Evolutionary conservation across 352 stramenopile genomes (phyloP).

Genomic region (Thalassiosira mediterranea): DNA sequence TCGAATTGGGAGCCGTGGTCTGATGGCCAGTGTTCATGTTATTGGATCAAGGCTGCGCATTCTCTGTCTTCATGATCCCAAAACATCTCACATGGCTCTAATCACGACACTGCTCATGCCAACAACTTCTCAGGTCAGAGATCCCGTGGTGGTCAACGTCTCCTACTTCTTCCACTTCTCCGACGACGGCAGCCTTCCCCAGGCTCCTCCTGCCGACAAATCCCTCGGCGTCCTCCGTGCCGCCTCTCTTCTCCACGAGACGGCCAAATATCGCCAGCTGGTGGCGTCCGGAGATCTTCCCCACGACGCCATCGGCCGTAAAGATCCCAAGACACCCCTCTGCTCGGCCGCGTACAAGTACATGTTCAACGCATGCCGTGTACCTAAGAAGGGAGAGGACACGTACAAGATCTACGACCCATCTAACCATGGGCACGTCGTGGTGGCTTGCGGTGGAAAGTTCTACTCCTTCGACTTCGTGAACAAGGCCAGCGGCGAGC

Average conservation of each 20-base stretch:
- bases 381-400: conserved; percentile 89
- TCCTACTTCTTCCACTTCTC: conserved; percentile 96
- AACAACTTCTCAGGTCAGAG: conserved; percentile 84
- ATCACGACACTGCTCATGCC: no score
- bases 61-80: no score
- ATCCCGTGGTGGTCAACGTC: conserved; percentile 96
- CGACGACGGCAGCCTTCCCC: conserved; percentile 89
- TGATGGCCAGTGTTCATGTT: no score
- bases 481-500: conserved; percentile 61
- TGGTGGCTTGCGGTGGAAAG: conserved; percentile 87
- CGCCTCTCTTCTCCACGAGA: conserved; percentile 87
- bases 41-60: no score
- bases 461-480: conserved; percentile 85
- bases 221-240: conserved; percentile 82
- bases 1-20: no score
- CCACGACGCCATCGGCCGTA: conserved; percentile 89
- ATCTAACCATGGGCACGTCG: conserved; percentile 85
- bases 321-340: conserved; percentile 86
- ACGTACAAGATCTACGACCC: conserved; percentile 88
- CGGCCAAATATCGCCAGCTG: conserved; percentile 89
- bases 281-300: conserved; percentile 87
- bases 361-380: conserved; percentile 92
- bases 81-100: no score
- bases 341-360: conserved; percentile 88
- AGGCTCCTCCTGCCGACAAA: conserved; percentile 87